phyloP scores from a whole-genome alignment of 2,329 filamentous ascomycete species.

The Zasmidium angulare region DNA sequence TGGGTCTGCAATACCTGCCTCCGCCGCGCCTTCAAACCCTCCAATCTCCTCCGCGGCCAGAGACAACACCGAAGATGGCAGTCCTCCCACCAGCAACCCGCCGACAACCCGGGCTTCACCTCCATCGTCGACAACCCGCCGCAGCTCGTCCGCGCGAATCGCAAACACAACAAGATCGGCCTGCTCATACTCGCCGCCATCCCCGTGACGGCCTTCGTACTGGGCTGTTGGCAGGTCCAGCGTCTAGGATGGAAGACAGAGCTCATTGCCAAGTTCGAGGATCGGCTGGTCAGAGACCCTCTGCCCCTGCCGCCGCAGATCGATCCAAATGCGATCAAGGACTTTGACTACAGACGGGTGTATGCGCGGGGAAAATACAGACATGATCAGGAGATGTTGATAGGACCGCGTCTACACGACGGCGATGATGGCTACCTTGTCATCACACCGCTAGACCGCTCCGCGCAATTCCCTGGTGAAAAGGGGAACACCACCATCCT shows the following conservation, averaged over 20 bases:
- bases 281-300: slow-evolving; percentile 81
- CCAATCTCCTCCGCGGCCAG: slow-evolving; percentile 38
- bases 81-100: slow-evolving; percentile 50
- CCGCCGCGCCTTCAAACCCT: slow-evolving; percentile 39
- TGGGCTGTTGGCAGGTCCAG: slow-evolving; percentile 95
- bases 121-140: slow-evolving; percentile 87
- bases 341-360: slow-evolving; percentile 91
- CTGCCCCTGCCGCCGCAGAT: slow-evolving; percentile 81
- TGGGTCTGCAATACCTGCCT: slow-evolving; percentile 37
- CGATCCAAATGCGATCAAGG: slow-evolving; percentile 75
- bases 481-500: slow-evolving; percentile 65
- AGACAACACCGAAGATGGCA: slow-evolving; percentile 37
- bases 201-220: slow-evolving; percentile 81
- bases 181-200: slow-evolving; percentile 60
- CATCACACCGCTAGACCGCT: slow-evolving; percentile 82
- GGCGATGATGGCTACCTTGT: slow-evolving; percentile 90
- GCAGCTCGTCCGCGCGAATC: slow-evolving; percentile 71
- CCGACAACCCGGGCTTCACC: slow-evolving; percentile 75
- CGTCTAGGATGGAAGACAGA: slow-evolving; percentile 92
- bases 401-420: slow-evolving; percentile 85
- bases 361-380: slow-evolving; percentile 70
- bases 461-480: slow-evolving; percentile 41
- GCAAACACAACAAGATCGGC: slow-evolving; percentile 61
- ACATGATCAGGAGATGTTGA: slow-evolving; percentile 94
- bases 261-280: slow-evolving; percentile 85